Evolutionary conservation across 345 rosid genomes (phyloP).

Genomic region (Arabidopsis arenosa): DNA sequence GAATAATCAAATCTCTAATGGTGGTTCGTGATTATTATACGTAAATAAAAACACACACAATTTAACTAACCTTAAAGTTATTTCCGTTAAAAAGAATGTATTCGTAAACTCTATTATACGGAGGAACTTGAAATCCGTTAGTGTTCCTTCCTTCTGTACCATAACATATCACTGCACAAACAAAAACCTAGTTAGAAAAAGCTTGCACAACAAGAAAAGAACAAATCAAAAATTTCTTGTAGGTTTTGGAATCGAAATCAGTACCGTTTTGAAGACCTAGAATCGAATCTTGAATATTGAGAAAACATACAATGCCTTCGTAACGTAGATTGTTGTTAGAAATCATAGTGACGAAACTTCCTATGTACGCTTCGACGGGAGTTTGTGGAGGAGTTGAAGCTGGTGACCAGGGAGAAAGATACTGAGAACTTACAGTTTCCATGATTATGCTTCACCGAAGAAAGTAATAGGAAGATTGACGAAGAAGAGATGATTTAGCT

Average conservation of each 20-base stretch:
- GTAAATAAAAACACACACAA: neutral
- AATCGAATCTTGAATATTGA: slow-evolving; percentile 46
- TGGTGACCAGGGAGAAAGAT: slow-evolving; percentile 14
- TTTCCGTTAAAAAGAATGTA: slow-evolving; percentile 53
- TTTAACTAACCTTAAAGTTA: slow-evolving; percentile 51
- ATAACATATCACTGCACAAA: slow-evolving; percentile 53
- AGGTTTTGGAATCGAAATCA: neutral
- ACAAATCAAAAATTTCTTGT: neutral
- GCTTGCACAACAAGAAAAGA: slow-evolving; percentile 1
- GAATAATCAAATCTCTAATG: neutral
- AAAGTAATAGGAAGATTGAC: neutral
- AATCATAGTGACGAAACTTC: slow-evolving; percentile 50
- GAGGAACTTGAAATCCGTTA: slow-evolving; percentile 47
- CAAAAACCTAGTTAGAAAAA: neutral
- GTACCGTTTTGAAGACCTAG: slow-evolving; percentile 55
- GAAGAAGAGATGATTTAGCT: neutral
- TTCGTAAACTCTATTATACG: slow-evolving; percentile 46
- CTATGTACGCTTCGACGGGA: slow-evolving; percentile 46
- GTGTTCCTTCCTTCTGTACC: slow-evolving; percentile 57
- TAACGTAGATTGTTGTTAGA: slow-evolving; percentile 54
- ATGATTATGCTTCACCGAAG: slow-evolving; percentile 10
- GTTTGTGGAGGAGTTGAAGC: neutral
- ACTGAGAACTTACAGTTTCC: slow-evolving; percentile 30
- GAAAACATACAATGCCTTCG: slow-evolving; percentile 49
- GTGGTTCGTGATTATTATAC: neutral